A percentile compares a stretch with the other conserved stretches of the same genome.
Conservation (phyloP, 805 yeast genomes). For the Candida gorgasii region DNA sequence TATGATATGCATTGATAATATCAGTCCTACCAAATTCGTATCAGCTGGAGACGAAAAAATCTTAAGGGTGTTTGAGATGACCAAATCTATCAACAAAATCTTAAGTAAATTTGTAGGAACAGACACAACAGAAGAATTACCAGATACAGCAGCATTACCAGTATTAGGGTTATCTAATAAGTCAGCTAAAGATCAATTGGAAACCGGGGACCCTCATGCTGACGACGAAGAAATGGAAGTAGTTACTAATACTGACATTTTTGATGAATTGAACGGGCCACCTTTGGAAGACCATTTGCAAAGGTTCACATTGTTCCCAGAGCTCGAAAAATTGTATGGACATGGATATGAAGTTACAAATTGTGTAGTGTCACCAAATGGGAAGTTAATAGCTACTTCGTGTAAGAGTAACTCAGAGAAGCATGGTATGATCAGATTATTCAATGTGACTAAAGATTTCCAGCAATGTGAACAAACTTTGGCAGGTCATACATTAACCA, state of each 20-base stretch:
- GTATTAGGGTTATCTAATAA: slow-evolving; percentile 93
- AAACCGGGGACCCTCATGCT: slow-evolving; percentile 41
- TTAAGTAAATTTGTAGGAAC: slow-evolving; percentile 56
- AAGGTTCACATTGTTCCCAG: slow-evolving; percentile 93
- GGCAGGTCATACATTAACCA: slow-evolving; percentile 77
- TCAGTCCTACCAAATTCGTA: slow-evolving; percentile 65
- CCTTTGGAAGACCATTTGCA: slow-evolving; percentile 92
- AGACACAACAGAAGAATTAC: slow-evolving; percentile 42
- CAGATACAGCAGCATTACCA: slow-evolving; percentile 88
- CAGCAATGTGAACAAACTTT: slow-evolving; percentile 48
- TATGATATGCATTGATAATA: slow-evolving; percentile 75
- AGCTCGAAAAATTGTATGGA: slow-evolving; percentile 90
- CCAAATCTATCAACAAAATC: slow-evolving; percentile 70
- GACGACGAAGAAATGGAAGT: slow-evolving; percentile 36
- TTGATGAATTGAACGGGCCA: slow-evolving; percentile 51
- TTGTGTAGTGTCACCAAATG: slow-evolving; percentile 67
- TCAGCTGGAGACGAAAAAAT: slow-evolving; percentile 97
- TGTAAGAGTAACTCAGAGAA: slow-evolving; percentile 81
- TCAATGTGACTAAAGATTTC: slow-evolving; percentile 58
- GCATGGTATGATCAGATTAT: slow-evolving; percentile 85
- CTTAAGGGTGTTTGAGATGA: slow-evolving; percentile 84
- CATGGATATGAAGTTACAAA: slow-evolving; percentile 94
- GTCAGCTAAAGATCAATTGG: slow-evolving; percentile 58
- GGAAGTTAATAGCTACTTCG: slow-evolving; percentile 76
- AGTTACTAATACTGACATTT: slow-evolving; percentile 40